These are phyloP conservation scores for Malassezia equina DNA, from an alignment of 1,284 basidiomycete genomes.

Conservation along the genomic window DNA sequence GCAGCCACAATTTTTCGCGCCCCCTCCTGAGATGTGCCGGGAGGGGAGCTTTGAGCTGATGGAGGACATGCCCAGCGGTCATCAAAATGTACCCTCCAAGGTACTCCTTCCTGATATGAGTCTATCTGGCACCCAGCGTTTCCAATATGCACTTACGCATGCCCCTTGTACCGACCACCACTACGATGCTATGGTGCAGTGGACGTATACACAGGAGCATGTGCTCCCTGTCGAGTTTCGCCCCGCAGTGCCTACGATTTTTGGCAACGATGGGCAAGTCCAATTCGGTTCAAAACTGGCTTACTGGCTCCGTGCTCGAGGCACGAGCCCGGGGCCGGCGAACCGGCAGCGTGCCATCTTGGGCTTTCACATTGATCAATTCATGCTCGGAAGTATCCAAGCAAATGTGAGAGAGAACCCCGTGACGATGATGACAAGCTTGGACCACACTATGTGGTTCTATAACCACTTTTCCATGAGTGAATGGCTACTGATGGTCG, in stretches of 20 bases:
- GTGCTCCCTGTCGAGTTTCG: slow-evolving; percentile 1
- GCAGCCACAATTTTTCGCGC: slow-evolving; percentile 35
- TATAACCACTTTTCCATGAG: slow-evolving; percentile 36
- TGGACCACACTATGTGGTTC: slow-evolving; percentile 47
- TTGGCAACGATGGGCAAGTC: slow-evolving; percentile 29
- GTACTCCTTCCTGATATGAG: slow-evolving; percentile 21
- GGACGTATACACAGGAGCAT: slow-evolving; percentile 26
- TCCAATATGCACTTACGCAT: slow-evolving; percentile 21
- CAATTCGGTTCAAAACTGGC: slow-evolving; percentile 38
- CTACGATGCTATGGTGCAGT: slow-evolving; percentile 22
- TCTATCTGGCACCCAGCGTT: slow-evolving; percentile 29
- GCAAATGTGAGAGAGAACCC: slow-evolving; percentile 24
- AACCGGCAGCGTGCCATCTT: slow-evolving; percentile 42
- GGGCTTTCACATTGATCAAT: slow-evolving; percentile 18
- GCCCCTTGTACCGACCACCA: slow-evolving; percentile 15
- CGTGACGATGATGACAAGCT: slow-evolving; percentile 43
- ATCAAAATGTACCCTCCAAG: slow-evolving; percentile 18
- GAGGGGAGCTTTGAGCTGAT: slow-evolving; percentile 9
- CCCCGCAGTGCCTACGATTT: slow-evolving; percentile 39
- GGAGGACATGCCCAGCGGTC: slow-evolving; percentile 18
- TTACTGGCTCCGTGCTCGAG: slow-evolving; percentile 39
- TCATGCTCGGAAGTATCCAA: slow-evolving; percentile 30
- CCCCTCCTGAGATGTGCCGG: slow-evolving; percentile 24
- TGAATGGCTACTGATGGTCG: slow-evolving; percentile 41
- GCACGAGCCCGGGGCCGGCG: slow-evolving; percentile 21